Conservation (phyloP, 2,329 filamentous ascomycete genomes). For the Phyllosticta capitalensis region DNA sequence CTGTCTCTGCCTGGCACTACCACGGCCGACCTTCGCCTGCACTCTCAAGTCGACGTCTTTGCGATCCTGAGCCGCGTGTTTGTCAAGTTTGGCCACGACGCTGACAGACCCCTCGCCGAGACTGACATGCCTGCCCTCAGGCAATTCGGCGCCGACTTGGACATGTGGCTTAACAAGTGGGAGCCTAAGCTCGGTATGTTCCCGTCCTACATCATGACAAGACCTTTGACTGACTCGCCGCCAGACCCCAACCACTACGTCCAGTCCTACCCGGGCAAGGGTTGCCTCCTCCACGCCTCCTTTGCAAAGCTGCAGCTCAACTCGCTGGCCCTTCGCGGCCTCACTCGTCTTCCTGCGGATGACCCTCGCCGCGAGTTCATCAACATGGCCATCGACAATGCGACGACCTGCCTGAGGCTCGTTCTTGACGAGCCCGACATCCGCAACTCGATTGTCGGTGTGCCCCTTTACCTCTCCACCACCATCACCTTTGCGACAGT, state of each 20-base stretch:
- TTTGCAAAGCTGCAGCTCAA: slow-evolving; percentile 33
- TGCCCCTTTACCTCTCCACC: slow-evolving; percentile 29
- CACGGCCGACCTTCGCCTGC: slow-evolving; percentile 22
- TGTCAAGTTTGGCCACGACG: slow-evolving; percentile 23
- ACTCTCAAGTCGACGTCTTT: slow-evolving; percentile 24
- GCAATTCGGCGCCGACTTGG: slow-evolving; percentile 34
- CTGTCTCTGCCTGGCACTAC: slow-evolving; percentile 21
- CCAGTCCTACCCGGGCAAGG: slow-evolving; percentile 18
- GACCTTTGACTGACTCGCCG: background rate
- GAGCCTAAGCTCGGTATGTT: slow-evolving; percentile 20
- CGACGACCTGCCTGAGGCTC: slow-evolving; percentile 21
- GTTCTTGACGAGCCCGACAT: slow-evolving; percentile 28
- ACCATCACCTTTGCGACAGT: slow-evolving; percentile 30
- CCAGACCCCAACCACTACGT: slow-evolving; percentile 18
- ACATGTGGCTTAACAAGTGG: slow-evolving; percentile 34
- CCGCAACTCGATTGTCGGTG: slow-evolving; percentile 22
- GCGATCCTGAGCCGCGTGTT: slow-evolving; percentile 27
- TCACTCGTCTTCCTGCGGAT: slow-evolving; percentile 3
- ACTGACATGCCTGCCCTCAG: slow-evolving; percentile 30
- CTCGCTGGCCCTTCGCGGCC: slow-evolving; percentile 18
- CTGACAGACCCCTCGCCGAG: slow-evolving; percentile 28
- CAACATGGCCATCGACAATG: slow-evolving; percentile 15
- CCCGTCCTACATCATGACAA: background rate
- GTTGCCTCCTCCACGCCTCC: slow-evolving; percentile 20
- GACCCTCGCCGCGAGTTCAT: slow-evolving; percentile 12